Evolutionary conservation across 31 red algal species (phyloP), one percentile per base, ranked within the genome.

Genomic region (Odonthalia washingtoniensis): DNA sequence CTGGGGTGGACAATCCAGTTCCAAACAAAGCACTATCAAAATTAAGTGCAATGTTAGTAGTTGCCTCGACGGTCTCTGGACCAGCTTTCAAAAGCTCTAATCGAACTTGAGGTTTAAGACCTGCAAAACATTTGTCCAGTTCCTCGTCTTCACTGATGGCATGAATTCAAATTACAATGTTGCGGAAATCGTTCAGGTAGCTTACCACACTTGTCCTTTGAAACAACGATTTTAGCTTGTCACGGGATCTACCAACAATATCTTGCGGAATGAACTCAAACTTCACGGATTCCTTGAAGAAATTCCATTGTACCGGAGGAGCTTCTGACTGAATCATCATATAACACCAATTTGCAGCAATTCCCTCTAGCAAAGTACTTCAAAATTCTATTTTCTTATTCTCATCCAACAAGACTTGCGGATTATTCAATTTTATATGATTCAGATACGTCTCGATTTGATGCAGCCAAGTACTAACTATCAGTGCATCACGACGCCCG

Each of bases 21-120:
- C 36, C 32, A 45, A 21, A 77, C 16, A 44, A 77, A 44, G 73
- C 73, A 44, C 73, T 46, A 45, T 77, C 40, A 28, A 77, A 43
- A n/a, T 77, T 46, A 5, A 77, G 40, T 5, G 73, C 73, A 77
- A 77, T 28, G 12, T 44, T 39, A 24, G 40, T 37, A 6, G 73
- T 12, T 21, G 6, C 40, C 9, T 77, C 38, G 14, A 77, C 14
- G 16, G 6, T 45, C 14, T 24, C 40, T 38, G 33, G 38, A 44
- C 73, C 24, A 46, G 36, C 28, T 28, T 77, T 77, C 14, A 24
- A 37, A 77, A 77, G 9, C 28, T 38, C 73, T 5, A 77, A 14
- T 12, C 21, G 18, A 45, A 77, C 28, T 21, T 43, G 5, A 38
- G 73, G 73, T 37, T 77, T 77, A 12, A 77, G 35, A 9, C 73